Percentiles rank a stretch among this genome's conserved stretches.
phyloP scores from a whole-genome alignment of 192 early-diverging fungal species.

The Phycomyces blakesleeanus region DNA sequence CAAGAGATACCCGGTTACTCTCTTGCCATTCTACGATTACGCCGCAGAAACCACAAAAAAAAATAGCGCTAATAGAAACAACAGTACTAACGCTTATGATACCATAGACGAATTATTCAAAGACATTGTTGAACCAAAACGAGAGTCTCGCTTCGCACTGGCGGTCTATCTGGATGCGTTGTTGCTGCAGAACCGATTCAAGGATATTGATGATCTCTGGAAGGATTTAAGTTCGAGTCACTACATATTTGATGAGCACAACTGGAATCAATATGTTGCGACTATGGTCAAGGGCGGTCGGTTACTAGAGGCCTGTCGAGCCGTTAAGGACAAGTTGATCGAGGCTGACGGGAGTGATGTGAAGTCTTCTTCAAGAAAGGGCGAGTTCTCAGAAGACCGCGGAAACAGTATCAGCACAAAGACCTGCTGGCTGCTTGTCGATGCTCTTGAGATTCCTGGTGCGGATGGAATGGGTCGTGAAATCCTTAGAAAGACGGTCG shows the following conservation, averaged over 20 bases:
- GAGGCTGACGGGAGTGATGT: neutral
- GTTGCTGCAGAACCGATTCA: conserved; percentile 19
- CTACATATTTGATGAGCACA: conserved; percentile 47
- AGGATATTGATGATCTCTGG: conserved; percentile 42
- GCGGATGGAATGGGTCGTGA: too few relatives aligned
- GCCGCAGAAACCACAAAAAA: neutral
- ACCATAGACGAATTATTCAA: too few relatives aligned
- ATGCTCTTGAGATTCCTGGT: too few relatives aligned
- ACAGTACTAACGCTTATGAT: neutral
- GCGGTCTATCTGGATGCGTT: conserved; percentile 48
- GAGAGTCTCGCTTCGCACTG: conserved; percentile 33
- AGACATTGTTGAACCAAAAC: neutral
- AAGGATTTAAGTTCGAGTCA: conserved; percentile 19
- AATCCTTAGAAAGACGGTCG: too few relatives aligned
- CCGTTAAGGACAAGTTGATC: conserved; percentile 8
- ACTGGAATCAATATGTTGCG: conserved; percentile 50
- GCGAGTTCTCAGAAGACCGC: neutral
- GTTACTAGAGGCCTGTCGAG: conserved; percentile 35
- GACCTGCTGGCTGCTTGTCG: too few relatives aligned
- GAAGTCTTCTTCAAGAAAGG: neutral
- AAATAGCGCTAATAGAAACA: neutral
- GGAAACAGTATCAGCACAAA: too few relatives aligned
- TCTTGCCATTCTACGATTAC: neutral
- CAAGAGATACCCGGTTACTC: neutral
- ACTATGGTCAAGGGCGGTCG: conserved; percentile 32